phyloP scores from a whole-genome alignment of 148 eudicot genomes.

The Simmondsia chinensis region DNA sequence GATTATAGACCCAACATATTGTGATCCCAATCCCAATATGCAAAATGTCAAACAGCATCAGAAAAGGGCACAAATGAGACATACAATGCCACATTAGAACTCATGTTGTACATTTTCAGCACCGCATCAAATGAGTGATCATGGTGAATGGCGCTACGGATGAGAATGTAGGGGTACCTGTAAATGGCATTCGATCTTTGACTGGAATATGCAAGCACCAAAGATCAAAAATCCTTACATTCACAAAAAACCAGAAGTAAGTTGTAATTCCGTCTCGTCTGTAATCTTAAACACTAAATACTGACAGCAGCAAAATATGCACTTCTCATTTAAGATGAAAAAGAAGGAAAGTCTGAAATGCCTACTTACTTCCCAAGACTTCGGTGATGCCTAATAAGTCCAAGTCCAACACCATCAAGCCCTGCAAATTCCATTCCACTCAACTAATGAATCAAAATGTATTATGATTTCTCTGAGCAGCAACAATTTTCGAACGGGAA shows the following conservation, averaged over 20 bases:
- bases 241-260: slow-evolving; percentile 1
- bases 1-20: too few relatives aligned
- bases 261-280: too few relatives aligned
- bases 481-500: neutral
- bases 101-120: neutral
- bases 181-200: slow-evolving; percentile 46
- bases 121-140: neutral
- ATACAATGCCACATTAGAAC: neutral
- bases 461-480: neutral
- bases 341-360: neutral
- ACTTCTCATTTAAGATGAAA: neutral
- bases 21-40: too few relatives aligned
- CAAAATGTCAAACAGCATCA: too few relatives aligned
- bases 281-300: too few relatives aligned
- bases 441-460: neutral
- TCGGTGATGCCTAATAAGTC: slow-evolving; percentile 51
- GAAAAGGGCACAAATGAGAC: too few relatives aligned
- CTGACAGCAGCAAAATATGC: slow-evolving; percentile 4
- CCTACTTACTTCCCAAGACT: slow-evolving; percentile 47
- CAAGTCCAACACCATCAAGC: slow-evolving; percentile 55
- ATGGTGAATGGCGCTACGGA: neutral
- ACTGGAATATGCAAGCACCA: slow-evolving; percentile 69
- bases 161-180: slow-evolving; percentile 25
- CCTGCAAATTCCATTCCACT: slow-evolving; percentile 25
- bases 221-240: slow-evolving; percentile 51